These are phyloP conservation scores for Pelargonium exstipulatum DNA, from an alignment of 441 rosid genomes.

Conservation along the genomic window DNA sequence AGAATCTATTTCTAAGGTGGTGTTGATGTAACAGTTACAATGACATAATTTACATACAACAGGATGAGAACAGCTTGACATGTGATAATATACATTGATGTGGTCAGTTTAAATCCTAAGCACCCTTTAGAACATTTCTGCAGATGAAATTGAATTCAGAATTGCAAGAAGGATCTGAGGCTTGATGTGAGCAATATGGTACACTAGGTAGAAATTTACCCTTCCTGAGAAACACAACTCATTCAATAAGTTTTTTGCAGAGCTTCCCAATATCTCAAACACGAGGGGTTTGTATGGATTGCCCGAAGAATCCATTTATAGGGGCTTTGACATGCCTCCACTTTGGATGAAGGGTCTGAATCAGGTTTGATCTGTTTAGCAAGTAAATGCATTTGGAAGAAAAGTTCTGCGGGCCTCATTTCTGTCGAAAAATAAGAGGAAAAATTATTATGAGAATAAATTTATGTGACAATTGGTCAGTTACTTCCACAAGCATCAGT, in stretches of 20 bases:
- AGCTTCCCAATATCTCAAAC: slow-evolving; percentile 71
- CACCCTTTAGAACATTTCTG: neutral
- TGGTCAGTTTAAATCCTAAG: neutral
- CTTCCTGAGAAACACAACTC: slow-evolving; percentile 8
- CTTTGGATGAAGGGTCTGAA: slow-evolving; percentile 31
- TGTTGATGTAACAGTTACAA: neutral
- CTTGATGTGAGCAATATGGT: neutral
- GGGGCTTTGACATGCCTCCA: slow-evolving; percentile 61
- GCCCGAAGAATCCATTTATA: slow-evolving; percentile 83
- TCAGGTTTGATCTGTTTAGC: slow-evolving; percentile 42
- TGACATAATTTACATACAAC: slow-evolving; percentile 8
- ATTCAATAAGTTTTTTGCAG: slow-evolving; percentile 39
- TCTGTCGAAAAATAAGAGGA: slow-evolving; percentile 36
- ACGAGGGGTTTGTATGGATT: slow-evolving; percentile 79
- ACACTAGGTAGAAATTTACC: neutral
- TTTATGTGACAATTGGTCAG: slow-evolving; percentile 4
- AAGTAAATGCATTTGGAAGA: slow-evolving; percentile 89
- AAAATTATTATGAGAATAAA: neutral
- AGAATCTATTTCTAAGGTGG: slow-evolving; percentile 7
- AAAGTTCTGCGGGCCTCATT: slow-evolving; percentile 86
- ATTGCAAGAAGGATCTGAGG: neutral
- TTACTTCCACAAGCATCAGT: slow-evolving; percentile 4
- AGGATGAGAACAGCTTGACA: neutral
- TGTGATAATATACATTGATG: slow-evolving; percentile 1
- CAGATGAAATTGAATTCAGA: neutral